Percentiles rank a stretch among this genome's conserved stretches.
Conservation (phyloP, 108 stramenopile genomes). For the Schizochytrium sp. region DNA sequence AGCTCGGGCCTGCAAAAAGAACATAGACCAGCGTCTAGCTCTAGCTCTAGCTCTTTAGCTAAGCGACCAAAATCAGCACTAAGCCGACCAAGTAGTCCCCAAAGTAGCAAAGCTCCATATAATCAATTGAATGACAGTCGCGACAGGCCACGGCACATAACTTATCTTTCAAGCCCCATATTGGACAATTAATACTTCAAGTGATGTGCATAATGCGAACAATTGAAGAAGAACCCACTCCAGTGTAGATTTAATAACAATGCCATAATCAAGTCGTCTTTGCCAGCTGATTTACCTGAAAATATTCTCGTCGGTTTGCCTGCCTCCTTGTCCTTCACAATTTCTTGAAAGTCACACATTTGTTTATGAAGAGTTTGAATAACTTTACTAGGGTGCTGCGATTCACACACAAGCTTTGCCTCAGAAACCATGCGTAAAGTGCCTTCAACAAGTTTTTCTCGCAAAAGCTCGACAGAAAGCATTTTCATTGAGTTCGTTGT, state of each 20-base stretch:
- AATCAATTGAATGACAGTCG: too few species aligned
- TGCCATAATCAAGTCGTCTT: conserved; percentile 39
- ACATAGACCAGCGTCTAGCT: too few species aligned
- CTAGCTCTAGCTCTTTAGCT: too few species aligned
- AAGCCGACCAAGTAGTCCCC: too few species aligned
- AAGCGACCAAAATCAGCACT: too few species aligned
- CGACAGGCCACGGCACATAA: too few species aligned
- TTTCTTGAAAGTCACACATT: neutral
- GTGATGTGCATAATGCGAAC: neutral
- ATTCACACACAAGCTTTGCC: neutral
- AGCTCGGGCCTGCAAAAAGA: too few species aligned
- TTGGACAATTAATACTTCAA: neutral
- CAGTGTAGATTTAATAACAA: neutral
- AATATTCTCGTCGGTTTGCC: neutral
- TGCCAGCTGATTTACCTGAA: conserved; percentile 10
- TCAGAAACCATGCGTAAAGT: neutral
- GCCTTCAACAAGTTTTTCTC: neutral
- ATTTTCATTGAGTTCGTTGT: conserved; percentile 32
- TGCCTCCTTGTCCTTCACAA: neutral
- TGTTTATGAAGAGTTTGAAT: neutral
- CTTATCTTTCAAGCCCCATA: too few species aligned
- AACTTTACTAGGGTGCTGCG: neutral
- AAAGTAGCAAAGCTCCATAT: too few species aligned
- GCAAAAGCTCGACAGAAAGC: conserved; percentile 12
- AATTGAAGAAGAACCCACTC: neutral